Conservation (phyloP, 208 protist species). For the Trypanosoma scelopori region DNA sequence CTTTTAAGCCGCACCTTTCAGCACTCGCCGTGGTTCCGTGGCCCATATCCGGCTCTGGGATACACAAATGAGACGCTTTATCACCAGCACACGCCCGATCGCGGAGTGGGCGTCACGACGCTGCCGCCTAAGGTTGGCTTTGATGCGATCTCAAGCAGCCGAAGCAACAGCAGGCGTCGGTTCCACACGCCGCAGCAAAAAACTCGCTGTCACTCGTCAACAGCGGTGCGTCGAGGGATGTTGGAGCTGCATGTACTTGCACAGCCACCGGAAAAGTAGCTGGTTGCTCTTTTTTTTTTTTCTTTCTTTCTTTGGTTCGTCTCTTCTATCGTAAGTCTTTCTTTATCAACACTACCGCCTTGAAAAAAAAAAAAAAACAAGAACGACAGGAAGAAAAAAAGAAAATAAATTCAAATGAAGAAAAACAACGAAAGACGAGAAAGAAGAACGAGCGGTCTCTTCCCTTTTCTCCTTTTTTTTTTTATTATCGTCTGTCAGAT, state of each 20-base stretch:
- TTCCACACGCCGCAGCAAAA: neutral
- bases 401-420: no score
- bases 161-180: neutral
- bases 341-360: neutral
- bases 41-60: neutral
- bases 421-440: no score
- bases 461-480: no score
- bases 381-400: no score
- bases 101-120: constrained; percentile 8
- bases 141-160: neutral
- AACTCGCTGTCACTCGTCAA: neutral
- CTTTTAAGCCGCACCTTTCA: neutral
- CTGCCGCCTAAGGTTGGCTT: neutral
- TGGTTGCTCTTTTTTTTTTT: constrained; percentile 2
- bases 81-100: constrained; percentile 12
- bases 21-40: constrained; percentile 2
- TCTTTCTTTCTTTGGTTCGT: constrained; percentile 7
- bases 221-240: neutral
- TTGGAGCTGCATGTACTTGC: neutral
- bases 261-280: neutral
- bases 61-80: constrained; percentile 13
- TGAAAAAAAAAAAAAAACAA: neutral
- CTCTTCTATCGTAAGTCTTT: no score
- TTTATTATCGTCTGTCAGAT: no score
- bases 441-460: no score